Evolutionary conservation across 2,329 filamentous ascomycete genomes (phyloP), one percentile per base, ranked within the genome.

Genomic region (Lachnellula hyalina): DNA sequence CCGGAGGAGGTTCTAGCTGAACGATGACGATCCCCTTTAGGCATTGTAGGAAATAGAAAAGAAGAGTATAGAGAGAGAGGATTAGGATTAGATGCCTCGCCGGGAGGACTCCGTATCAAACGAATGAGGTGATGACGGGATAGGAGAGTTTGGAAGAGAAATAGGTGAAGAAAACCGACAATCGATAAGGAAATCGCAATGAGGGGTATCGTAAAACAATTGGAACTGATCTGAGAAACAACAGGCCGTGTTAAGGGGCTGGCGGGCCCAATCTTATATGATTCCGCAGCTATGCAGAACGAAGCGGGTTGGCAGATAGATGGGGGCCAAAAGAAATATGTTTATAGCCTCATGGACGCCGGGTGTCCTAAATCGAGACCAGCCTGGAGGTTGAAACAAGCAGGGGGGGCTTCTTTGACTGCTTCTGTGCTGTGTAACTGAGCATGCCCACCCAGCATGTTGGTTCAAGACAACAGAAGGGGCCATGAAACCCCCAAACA

Each of bases 31-130:
- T 52, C 49, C n/a, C 58, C 61, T 62, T 64, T 66, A 35, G 65
- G 64, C 65, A 67, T 67, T 53, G 52, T 61, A 52, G 50, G 47
- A 25, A 50, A 51, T 35, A 21, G 45, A 47, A 41, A 51, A 17
- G 50, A 54, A 35, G 38, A 47, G 51, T 54, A 40, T 51, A 54
- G 45, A 15, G 48, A 52, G 51, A 38, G 44, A 46, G 52, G 60
- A 60, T 64, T 64, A 60, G 52, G 50, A 63, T 61, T 64, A 62
- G 56, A 57, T 47, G 53, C 65, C 65, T 63, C 63, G 57, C 60
- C 63, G 49, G 63, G 64, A 66, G 63, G 58, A 59, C 51, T 58
- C 51, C 50, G 54, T 56, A 45, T 58, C 54, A 58, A 61, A 64
- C 59, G 57, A 61, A 54, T 52, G 59, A 52, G 61, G 49, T 57